These are phyloP conservation scores for Sclerotinia trifoliorum DNA, from an alignment of 2,329 filamentous ascomycete species.

Conservation along the genomic window DNA sequence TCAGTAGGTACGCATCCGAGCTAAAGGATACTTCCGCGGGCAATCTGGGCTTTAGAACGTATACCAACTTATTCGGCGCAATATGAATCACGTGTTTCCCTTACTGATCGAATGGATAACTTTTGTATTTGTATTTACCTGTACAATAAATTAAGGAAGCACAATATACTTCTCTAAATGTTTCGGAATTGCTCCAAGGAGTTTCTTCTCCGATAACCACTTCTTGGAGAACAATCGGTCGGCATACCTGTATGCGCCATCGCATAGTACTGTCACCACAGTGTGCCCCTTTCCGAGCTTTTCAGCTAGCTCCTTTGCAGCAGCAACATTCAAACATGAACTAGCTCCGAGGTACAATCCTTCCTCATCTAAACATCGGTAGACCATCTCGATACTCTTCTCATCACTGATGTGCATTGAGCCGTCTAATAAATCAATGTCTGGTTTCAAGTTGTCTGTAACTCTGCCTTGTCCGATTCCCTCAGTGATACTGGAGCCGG, in stretches of 20 bases:
- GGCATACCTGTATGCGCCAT: slow-evolving; percentile 96
- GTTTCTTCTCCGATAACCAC: slow-evolving; percentile 85
- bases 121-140: slow-evolving; percentile 21
- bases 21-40: not conserved
- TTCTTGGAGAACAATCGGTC: slow-evolving; percentile 88
- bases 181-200: slow-evolving; percentile 77
- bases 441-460: slow-evolving; percentile 88
- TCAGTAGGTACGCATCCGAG: slow-evolving; percentile 20
- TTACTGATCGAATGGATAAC: slow-evolving; percentile 12
- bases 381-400: slow-evolving; percentile 97
- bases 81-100: not conserved
- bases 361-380: slow-evolving; percentile 92
- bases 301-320: slow-evolving; percentile 89
- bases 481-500: slow-evolving; percentile 89
- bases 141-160: slow-evolving; percentile 57
- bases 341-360: slow-evolving; percentile 93
- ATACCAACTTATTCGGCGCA: slow-evolving; percentile 24
- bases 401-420: slow-evolving; percentile 84
- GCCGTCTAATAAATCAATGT: slow-evolving; percentile 80
- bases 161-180: slow-evolving; percentile 93
- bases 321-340: slow-evolving; percentile 91
- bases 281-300: slow-evolving; percentile 85
- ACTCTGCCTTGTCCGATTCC: slow-evolving; percentile 95
- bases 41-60: slow-evolving; percentile 15
- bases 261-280: slow-evolving; percentile 89